Percentiles rank a stretch among this genome's conserved stretches.
These are phyloP conservation scores for Helicostylum pulchrum DNA, from an alignment of 192 early-diverging fungal genomes.

Conservation along the genomic window DNA sequence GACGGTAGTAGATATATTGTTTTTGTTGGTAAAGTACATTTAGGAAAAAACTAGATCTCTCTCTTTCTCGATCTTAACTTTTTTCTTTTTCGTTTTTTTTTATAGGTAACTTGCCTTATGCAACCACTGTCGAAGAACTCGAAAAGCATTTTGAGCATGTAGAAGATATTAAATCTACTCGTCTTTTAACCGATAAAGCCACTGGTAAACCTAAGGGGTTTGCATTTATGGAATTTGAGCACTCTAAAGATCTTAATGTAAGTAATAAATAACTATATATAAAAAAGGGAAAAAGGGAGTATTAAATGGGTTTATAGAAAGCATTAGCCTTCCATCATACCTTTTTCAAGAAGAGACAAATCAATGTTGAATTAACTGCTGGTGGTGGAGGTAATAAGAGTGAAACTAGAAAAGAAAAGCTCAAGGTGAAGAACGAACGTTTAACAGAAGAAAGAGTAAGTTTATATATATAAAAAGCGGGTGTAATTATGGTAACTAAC, in stretches of 20 bases:
- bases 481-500: too few relatives aligned
- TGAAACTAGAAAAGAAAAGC: slow-evolving; percentile 43
- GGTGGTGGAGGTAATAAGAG: slow-evolving; percentile 69
- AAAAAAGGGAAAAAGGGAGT: neutral
- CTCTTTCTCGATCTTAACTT: neutral
- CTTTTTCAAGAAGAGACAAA: slow-evolving; percentile 57
- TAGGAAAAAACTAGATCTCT: neutral
- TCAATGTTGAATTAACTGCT: slow-evolving; percentile 73
- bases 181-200: slow-evolving; percentile 64
- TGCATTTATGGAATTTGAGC: slow-evolving; percentile 67
- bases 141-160: slow-evolving; percentile 56
- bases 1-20: slow-evolving; percentile 46
- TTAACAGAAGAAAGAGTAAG: slow-evolving; percentile 55
- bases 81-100: neutral
- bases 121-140: slow-evolving; percentile 60
- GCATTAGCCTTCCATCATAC: slow-evolving; percentile 64
- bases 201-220: slow-evolving; percentile 72
- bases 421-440: slow-evolving; percentile 47
- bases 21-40: slow-evolving; percentile 49
- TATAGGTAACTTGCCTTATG: slow-evolving; percentile 61
- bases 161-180: slow-evolving; percentile 54
- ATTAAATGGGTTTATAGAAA: slow-evolving; percentile 33
- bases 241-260: slow-evolving; percentile 50
- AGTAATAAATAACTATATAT: neutral
- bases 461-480: neutral